phyloP scores from a whole-genome alignment of 768 basidiomycete species.

The Cystoderma amianthinum region DNA sequence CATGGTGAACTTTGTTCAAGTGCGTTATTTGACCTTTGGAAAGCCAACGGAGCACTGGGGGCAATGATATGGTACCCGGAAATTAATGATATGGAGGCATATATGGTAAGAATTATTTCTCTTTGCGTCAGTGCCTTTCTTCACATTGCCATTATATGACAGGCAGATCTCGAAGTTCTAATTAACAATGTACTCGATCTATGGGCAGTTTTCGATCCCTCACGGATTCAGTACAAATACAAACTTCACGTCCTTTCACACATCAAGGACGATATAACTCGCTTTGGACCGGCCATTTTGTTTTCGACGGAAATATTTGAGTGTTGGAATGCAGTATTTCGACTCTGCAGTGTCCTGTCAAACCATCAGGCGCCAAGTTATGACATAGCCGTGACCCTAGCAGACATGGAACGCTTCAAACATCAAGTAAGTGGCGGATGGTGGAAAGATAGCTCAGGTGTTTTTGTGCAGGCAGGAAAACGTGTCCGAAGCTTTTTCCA shows the following conservation, averaged over 20 bases:
- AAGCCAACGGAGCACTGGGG: conserved; percentile 20
- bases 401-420: conserved; percentile 19
- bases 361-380: conserved; percentile 29
- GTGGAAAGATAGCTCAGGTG: conserved; percentile 10
- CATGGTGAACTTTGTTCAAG: conserved; percentile 12
- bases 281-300: conserved; percentile 23
- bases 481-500: conserved; percentile 4
- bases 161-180: conserved; percentile 10
- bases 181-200: conserved; percentile 13
- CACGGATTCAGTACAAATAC: conserved; percentile 15
- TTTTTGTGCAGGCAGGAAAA: not conserved
- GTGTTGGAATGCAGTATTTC: conserved; percentile 30
- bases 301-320: conserved; percentile 31
- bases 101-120: not conserved
- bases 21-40: conserved; percentile 18
- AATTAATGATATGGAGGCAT: conserved; percentile 11
- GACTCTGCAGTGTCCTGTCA: conserved; percentile 21
- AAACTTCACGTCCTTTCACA: conserved; percentile 27
- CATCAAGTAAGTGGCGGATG: conserved; percentile 24
- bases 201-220: conserved; percentile 16
- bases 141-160: not conserved
- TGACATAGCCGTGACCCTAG: conserved; percentile 19
- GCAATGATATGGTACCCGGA: conserved; percentile 21
- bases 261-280: conserved; percentile 15
- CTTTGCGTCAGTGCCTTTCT: not conserved